phyloP scores from a whole-genome alignment of 331 rosid genomes.

The Rosa hybrid region DNA sequence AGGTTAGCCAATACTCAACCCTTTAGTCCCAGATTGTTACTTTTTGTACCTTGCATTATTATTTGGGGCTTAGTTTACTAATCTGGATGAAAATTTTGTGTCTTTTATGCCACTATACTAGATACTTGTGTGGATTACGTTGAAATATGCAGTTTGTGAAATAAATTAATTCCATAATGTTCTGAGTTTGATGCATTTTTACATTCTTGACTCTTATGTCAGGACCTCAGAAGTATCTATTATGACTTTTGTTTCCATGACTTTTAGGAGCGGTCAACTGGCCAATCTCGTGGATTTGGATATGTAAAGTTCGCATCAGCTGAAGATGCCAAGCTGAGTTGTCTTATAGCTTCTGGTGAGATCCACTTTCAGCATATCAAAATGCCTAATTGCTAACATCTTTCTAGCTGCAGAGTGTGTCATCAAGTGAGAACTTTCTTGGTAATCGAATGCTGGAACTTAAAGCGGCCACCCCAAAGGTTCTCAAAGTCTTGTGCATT shows the following conservation, averaged over 20 bases:
- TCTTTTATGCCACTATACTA: too few species aligned
- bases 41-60: too few species aligned
- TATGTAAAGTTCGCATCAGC: slow-evolving; percentile 83
- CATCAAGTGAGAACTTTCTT: slow-evolving; percentile 12
- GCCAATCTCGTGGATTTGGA: slow-evolving; percentile 98
- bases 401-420: slow-evolving; percentile 58
- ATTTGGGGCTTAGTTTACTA: too few species aligned
- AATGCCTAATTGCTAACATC: not conserved
- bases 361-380: not conserved
- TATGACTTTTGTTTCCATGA: slow-evolving; percentile 6
- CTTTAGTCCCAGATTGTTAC: too few species aligned
- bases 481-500: too few species aligned
- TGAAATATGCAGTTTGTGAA: not conserved
- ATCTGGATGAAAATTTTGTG: too few species aligned
- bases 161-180: not conserved
- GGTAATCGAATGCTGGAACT: too few species aligned
- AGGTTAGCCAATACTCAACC: too few species aligned
- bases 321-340: slow-evolving; percentile 91
- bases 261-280: slow-evolving; percentile 83
- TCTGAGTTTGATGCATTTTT: not conserved
- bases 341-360: not conserved
- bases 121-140: not conserved
- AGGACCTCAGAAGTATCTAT: slow-evolving; percentile 2
- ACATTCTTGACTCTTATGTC: not conserved
- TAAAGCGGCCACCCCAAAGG: too few species aligned